Evolutionary conservation across 306 rosid genomes (phyloP), one percentile per base, ranked within the genome.

Genomic region (Abrus pulchellus): DNA sequence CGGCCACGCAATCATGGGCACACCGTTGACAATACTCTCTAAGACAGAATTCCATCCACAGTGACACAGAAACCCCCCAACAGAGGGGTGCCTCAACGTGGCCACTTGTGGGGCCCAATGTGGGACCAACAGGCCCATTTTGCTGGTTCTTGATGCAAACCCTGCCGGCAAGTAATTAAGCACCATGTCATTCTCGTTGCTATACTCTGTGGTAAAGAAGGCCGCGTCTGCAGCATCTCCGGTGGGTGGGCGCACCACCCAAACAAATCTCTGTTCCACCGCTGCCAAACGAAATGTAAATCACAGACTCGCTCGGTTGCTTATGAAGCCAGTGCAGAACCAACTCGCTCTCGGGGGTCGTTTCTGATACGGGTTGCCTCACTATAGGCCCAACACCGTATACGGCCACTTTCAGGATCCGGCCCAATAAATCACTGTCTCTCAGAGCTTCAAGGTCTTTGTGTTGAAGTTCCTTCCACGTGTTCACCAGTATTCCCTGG

Each of bases 241-340:
- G 0, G 0, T 71, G 13, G 97, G 90, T 0, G 87, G 68, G 3
- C 94, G 89, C 12, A 89, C 85, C 80, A 89, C 94, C 97, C 97
- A 91, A 60, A 93, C 11, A 68, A 91, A 93, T 48, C 92, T 80
- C 32, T 75, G 87, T 5, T 7, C 96, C 97, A 0, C 96, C 97
- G 8, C 94, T 93, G 3, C 97, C 94, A 13, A 93, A 85, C 0
- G 90, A 89, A 7, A 93, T 88, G 30, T 85, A 88, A 27, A 93
- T 2, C 49, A 91, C 91, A 0, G 97, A 91, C 28, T 89, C 81
- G 0, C 1, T 10, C 0, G 90, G 89, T 43, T 91, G 96, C 6
- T 66, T 9, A 41, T 91, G 89, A 0, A 91, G 82, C 96, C 97
- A 91, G 2, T 34, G n/a, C 48, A 73, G 61, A 14, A 83, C 0